These are phyloP conservation scores for Clitopilus passeckerianus DNA, from an alignment of 768 basidiomycete species.

Conservation along the genomic window DNA sequence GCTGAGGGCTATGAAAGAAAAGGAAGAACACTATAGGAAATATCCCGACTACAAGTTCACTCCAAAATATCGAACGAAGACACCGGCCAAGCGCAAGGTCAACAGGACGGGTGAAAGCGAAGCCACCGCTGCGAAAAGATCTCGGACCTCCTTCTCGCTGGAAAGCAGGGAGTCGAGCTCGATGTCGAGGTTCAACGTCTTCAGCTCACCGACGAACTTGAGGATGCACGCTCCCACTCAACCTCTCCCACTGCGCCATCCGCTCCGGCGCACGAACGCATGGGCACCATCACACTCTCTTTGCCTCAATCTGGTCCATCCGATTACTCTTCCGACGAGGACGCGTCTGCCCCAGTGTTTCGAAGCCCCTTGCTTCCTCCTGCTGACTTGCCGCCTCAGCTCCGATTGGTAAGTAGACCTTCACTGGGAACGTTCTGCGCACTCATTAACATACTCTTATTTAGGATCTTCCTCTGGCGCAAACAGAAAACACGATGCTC, in stretches of 20 bases:
- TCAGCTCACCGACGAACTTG: neutral
- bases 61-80: constrained; percentile 37
- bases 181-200: constrained; percentile 30
- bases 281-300: neutral
- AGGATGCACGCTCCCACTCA: neutral
- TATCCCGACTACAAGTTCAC: constrained; percentile 55
- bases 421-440: too few relatives aligned
- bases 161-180: constrained; percentile 45
- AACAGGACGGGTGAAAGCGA: constrained; percentile 46
- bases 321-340: neutral
- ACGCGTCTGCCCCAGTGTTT: neutral
- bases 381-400: constrained; percentile 7
- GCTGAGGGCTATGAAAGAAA: constrained; percentile 45
- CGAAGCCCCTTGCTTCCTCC: neutral
- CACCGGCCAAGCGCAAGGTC: constrained; percentile 44
- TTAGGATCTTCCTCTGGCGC: too few relatives aligned
- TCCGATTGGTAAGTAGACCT: neutral
- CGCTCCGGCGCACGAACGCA: neutral
- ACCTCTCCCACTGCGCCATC: neutral
- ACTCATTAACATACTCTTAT: too few relatives aligned
- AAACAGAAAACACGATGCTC: too few relatives aligned
- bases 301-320: neutral
- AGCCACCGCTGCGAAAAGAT: constrained; percentile 43
- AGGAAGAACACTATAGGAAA: constrained; percentile 37
- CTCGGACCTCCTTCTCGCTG: constrained; percentile 44